phyloP scores from a whole-genome alignment of 306 rosid species.

The Arachis stenosperma region DNA sequence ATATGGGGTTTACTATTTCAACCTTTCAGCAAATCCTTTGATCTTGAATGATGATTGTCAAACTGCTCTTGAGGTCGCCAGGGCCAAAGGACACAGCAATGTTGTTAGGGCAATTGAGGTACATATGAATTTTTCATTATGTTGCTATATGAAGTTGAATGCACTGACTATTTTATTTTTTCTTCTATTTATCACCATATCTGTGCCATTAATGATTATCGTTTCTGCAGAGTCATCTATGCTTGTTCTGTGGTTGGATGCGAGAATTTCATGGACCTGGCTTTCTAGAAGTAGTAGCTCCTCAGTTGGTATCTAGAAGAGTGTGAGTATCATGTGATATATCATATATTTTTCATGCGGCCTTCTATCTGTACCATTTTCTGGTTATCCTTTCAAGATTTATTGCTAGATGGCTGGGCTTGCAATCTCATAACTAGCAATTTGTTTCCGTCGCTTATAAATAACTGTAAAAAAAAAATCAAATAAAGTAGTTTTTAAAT shows the following conservation, averaged over 20 bases:
- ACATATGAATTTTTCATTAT: conserved; percentile 21
- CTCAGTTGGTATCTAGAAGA: conserved; percentile 76
- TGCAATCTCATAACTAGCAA: conserved; percentile 30
- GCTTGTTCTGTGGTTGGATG: conserved; percentile 95
- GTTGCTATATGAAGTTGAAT: conserved; percentile 32
- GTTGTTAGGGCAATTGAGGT: conserved; percentile 95
- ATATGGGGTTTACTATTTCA: conserved; percentile 23
- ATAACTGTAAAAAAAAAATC: neutral
- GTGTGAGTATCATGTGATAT: conserved; percentile 66
- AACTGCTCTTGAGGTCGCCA: conserved; percentile 85
- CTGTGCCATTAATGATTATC: conserved; percentile 18
- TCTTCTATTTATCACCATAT: conserved; percentile 28
- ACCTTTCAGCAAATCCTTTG: conserved; percentile 79
- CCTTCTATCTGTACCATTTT: conserved; percentile 18
- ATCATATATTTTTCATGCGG: conserved; percentile 39
- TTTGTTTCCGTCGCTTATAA: neutral
- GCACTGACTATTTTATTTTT: conserved; percentile 17
- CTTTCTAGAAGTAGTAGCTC: conserved; percentile 86
- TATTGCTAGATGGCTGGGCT: conserved; percentile 35
- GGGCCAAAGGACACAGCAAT: conserved; percentile 75
- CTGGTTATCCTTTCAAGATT: conserved; percentile 13
- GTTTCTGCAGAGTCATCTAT: conserved; percentile 69
- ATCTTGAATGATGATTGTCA: conserved; percentile 93
- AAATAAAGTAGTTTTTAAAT: too few relatives aligned
- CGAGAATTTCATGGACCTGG: conserved; percentile 92